Evolutionary conservation across 2,329 filamentous ascomycete species (phyloP).

Genomic region (Aureobasidium sp.): DNA sequence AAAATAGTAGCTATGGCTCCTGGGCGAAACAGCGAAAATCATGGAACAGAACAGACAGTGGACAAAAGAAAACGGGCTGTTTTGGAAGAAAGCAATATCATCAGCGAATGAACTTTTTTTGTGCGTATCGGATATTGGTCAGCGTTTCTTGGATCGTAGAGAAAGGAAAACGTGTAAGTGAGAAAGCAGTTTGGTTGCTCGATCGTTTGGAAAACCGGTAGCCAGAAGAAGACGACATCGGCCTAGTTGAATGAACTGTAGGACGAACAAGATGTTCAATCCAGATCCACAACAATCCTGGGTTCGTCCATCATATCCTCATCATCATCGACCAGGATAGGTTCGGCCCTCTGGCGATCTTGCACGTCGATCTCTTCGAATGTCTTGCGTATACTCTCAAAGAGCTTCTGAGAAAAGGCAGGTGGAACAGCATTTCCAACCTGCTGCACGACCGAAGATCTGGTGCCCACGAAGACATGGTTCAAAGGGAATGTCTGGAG

Average conservation of each 20-base stretch:
- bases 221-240: neutral
- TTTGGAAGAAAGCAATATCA: neutral
- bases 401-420: constrained; percentile 21
- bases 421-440: constrained; percentile 77
- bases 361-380: neutral
- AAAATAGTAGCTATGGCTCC: neutral
- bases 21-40: neutral
- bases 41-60: neutral
- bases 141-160: neutral
- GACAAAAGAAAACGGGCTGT: neutral
- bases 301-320: neutral
- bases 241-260: neutral
- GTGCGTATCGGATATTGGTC: neutral
- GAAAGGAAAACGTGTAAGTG: neutral
- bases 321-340: neutral
- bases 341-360: neutral
- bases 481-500: constrained; percentile 60
- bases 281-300: neutral
- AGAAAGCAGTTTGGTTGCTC: neutral
- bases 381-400: constrained; percentile 5
- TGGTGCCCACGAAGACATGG: constrained; percentile 47
- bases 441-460: constrained; percentile 46
- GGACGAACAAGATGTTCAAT: neutral
- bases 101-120: neutral
- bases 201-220: neutral